Conservation (phyloP, 2,329 filamentous ascomycete species). For the Sporothrix brunneoviolacea region DNA sequence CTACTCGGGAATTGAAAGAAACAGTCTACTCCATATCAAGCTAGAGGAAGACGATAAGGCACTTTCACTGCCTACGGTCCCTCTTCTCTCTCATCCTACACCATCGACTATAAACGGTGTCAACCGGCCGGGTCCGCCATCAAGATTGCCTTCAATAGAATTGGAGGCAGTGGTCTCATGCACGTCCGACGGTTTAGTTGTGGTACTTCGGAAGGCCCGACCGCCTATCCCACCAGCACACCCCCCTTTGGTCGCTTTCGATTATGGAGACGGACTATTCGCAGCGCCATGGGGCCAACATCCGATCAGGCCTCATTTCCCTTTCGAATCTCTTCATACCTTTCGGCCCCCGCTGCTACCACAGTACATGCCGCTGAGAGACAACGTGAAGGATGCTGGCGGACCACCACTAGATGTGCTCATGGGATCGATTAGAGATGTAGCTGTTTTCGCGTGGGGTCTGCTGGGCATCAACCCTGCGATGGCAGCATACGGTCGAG, state of each 20-base stretch:
- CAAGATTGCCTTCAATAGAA: conserved; percentile 49
- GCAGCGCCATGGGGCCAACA: conserved; percentile 73
- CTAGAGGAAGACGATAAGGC: conserved; percentile 14
- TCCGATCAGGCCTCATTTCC: conserved; percentile 47
- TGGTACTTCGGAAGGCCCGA: conserved; percentile 68
- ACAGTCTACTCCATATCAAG: conserved; percentile 9
- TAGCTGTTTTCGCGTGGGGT: conserved; percentile 84
- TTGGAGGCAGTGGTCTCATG: conserved; percentile 88
- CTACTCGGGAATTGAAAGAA: not conserved
- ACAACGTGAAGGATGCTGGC: conserved; percentile 38
- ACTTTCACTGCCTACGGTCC: not conserved
- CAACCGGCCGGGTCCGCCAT: conserved; percentile 15
- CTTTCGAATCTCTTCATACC: conserved; percentile 36
- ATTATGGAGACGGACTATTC: conserved; percentile 59
- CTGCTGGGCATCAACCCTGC: conserved; percentile 73
- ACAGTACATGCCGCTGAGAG: conserved; percentile 38
- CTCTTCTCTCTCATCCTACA: not conserved
- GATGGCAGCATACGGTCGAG: conserved; percentile 56
- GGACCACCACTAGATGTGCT: conserved; percentile 56
- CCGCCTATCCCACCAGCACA: conserved; percentile 58
- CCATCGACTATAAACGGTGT: not conserved
- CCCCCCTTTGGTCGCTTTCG: conserved; percentile 39
- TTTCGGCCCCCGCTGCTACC: conserved; percentile 38
- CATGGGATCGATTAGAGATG: conserved; percentile 75
- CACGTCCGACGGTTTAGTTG: conserved; percentile 79